Evolutionary conservation across 371 early-diverging fungal species (phyloP).

Genomic region (Apophysomyces ossiformis): DNA sequence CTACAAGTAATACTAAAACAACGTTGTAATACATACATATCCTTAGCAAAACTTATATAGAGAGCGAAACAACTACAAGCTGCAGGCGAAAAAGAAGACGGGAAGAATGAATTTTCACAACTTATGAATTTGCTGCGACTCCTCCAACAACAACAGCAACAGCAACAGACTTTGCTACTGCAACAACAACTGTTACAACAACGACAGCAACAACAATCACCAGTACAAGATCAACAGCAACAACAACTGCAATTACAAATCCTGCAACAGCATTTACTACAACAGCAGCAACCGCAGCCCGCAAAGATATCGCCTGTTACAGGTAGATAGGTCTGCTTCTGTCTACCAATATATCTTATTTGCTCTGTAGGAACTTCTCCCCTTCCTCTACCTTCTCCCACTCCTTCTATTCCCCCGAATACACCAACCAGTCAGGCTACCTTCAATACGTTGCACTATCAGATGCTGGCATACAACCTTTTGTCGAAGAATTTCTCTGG

Average conservation of each 20-base stretch:
- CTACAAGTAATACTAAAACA: conserved; percentile 32
- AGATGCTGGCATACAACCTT: conserved; percentile 34
- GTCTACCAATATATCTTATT: neutral
- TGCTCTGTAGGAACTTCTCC: conserved; percentile 7
- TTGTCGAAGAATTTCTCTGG: conserved; percentile 23
- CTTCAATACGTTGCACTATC: conserved; percentile 29
- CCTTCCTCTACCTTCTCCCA: conserved; percentile 12
- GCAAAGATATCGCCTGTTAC: conserved; percentile 9
- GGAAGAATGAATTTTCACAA: conserved; percentile 69
- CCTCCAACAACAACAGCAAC: conserved; percentile 47
- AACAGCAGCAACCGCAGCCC: conserved; percentile 14
- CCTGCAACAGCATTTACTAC: conserved; percentile 20
- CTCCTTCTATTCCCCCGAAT: neutral
- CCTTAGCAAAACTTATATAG: neutral
- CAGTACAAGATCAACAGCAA: conserved; percentile 14
- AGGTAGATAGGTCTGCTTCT: neutral
- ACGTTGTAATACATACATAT: neutral
- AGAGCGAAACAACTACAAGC: conserved; percentile 51
- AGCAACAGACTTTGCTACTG: conserved; percentile 15
- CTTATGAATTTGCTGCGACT: conserved; percentile 67
- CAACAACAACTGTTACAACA: conserved; percentile 27
- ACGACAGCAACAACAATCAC: conserved; percentile 29
- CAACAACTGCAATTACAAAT: conserved; percentile 18
- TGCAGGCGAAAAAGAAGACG: conserved; percentile 74
- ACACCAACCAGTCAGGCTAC: conserved; percentile 6